Base-by-base conservation (phyloP, 108 stramenopile genomes). In the Aureococcus anophagefferens region DNA sequence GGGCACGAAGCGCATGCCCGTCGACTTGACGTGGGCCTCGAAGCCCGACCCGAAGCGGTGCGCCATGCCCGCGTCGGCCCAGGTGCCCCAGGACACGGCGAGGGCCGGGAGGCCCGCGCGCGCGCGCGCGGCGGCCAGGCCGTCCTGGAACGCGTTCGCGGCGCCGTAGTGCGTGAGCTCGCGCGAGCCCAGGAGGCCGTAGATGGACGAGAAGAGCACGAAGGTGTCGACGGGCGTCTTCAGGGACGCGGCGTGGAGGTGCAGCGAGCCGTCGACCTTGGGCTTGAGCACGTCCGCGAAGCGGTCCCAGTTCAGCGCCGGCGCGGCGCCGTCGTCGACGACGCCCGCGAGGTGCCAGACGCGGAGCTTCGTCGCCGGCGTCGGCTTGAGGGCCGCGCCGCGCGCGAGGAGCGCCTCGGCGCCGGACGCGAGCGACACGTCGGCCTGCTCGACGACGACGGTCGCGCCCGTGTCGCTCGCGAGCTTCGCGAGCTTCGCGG, bases 101-200 rank as follows among this genome's bases (percentile, higher is more conserved):
- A 59, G 25, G 21, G 51, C 51, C 51, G 51, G 51, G 21, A 59
- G 51, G 4, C 51, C 51, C 25, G 17, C 71, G n/a, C 34, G 25
- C 63, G 30, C 33, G 32, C 71, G 64, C n/a, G 32, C 36, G 62
- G 30, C 64, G 34, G 63, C 63, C 28, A 72, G 28, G 63, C 35
- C 64, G 63, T 72, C 64, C 63, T 72, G 63, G 44, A 33, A 33
- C n/a, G 63, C 71, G 71, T 72, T 72, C 32, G 29, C 35, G 11
- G 71, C 71, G 63, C 63, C 71, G 40, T 64, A 34, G 29, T 64
- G 32, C 16, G 63, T 33, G 35, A 72, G 51, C 21, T 28, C 21
- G 7, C 25, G 21, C 7, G 17, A 28, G 25, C 51, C 51, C 7
- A 59, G 51, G 21, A 59, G 25, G 51, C 51, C 51, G 25, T 59